Conservation (phyloP, 2,329 filamentous ascomycete species). For the Verticillium longisporum region DNA sequence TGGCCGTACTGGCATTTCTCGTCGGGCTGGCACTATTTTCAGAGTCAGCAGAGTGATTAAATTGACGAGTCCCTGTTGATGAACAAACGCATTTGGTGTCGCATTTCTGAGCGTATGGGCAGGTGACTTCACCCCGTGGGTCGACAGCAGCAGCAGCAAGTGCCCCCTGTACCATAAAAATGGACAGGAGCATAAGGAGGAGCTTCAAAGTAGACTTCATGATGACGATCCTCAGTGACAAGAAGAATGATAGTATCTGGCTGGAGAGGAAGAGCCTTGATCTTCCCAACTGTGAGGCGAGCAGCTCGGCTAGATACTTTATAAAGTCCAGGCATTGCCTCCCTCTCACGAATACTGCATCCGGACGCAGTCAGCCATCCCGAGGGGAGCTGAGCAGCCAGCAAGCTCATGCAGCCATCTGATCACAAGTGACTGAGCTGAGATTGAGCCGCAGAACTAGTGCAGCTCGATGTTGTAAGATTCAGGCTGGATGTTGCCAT, state of each 20-base stretch:
- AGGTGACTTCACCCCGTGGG: background rate
- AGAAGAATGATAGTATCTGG: background rate
- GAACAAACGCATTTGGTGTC: background rate
- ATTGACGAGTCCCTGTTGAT: background rate
- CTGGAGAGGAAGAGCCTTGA: background rate
- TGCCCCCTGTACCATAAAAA: conserved; percentile 1
- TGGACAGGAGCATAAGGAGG: conserved; percentile 1
- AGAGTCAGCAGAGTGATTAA: background rate
- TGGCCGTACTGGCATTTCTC: background rate
- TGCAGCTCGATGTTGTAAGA: background rate
- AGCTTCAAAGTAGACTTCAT: conserved; percentile 1
- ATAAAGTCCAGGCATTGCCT: background rate
- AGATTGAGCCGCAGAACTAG: background rate
- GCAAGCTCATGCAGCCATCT: background rate
- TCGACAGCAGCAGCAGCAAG: background rate
- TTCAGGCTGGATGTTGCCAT: background rate
- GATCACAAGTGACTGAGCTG: background rate
- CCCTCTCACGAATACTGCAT: background rate
- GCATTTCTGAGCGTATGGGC: background rate
- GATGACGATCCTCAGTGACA: background rate
- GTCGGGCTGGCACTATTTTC: background rate
- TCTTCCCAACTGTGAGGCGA: no score
- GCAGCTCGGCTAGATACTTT: background rate
- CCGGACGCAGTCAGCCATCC: background rate
- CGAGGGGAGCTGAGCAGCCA: background rate